Percentiles rank a stretch among this genome's conserved stretches.
phyloP scores from a whole-genome alignment of 2,329 filamentous ascomycete genomes.

The Emmonsiellopsis sp. region DNA sequence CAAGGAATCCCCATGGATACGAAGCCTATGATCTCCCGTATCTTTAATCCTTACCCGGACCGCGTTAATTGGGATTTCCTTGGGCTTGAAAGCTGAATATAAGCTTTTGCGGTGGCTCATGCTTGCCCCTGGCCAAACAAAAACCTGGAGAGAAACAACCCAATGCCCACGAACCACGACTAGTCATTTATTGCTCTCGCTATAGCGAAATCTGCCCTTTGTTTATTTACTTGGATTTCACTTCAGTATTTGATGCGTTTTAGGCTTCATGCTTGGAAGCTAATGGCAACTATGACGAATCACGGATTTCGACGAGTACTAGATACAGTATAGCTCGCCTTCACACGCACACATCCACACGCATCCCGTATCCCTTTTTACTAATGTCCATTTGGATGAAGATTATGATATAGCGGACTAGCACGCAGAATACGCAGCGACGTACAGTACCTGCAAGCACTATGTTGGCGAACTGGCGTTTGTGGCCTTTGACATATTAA shows the following conservation, averaged over 20 bases:
- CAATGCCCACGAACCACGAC: too few relatives aligned
- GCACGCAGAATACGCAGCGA: background rate
- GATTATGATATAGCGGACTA: background rate
- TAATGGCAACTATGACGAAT: too few relatives aligned
- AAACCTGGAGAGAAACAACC: background rate
- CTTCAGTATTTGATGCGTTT: too few relatives aligned
- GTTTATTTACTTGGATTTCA: too few relatives aligned
- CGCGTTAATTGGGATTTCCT: conserved; percentile 9
- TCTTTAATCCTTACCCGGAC: conserved; percentile 8
- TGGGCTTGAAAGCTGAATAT: conserved; percentile 4
- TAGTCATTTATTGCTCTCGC: too few relatives aligned
- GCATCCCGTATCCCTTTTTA: background rate
- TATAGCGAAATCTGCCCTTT: too few relatives aligned
- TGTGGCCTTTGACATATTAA: background rate
- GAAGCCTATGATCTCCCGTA: conserved; percentile 8
- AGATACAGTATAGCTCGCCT: too few relatives aligned
- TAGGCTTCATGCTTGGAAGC: too few relatives aligned
- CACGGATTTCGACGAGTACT: too few relatives aligned
- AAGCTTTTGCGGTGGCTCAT: background rate
- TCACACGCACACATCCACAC: too few relatives aligned
- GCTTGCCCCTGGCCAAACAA: background rate
- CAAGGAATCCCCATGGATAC: conserved; percentile 5
- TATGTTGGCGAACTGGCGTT: background rate
- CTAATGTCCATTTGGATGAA: conserved; percentile 1
- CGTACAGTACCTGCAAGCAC: background rate